phyloP scores from a whole-genome alignment of 2,329 filamentous ascomycete species.

The Sporothrix pallida region DNA sequence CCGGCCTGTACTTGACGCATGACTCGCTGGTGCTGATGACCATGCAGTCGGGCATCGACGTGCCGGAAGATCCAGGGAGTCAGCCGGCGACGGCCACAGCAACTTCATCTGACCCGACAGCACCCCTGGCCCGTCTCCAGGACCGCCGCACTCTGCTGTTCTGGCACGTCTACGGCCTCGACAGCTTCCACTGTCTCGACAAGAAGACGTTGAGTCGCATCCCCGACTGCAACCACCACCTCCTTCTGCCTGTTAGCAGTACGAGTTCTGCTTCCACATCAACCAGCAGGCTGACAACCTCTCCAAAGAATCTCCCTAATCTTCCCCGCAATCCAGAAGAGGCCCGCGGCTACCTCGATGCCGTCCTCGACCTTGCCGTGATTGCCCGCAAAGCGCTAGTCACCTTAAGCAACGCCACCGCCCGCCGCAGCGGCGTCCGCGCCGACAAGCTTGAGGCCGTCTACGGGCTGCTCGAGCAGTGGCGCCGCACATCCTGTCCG shows the following conservation, averaged over 20 bases:
- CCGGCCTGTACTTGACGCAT: slow-evolving; percentile 39
- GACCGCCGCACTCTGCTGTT: slow-evolving; percentile 38
- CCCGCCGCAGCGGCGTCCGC: slow-evolving; percentile 33
- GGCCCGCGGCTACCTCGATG: slow-evolving; percentile 39
- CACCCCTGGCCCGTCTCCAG: slow-evolving; percentile 27
- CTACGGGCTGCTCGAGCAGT: slow-evolving; percentile 31
- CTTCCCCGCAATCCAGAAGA: background rate
- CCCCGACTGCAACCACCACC: slow-evolving; percentile 32
- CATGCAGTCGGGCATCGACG: slow-evolving; percentile 34
- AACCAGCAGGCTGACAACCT: too few species aligned
- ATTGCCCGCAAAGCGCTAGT: slow-evolving; percentile 36
- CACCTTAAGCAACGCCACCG: slow-evolving; percentile 31
- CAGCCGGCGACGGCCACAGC: background rate
- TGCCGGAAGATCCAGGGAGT: background rate
- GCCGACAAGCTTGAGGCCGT: slow-evolving; percentile 27
- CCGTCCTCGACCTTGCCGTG: slow-evolving; percentile 38
- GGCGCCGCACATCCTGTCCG: slow-evolving; percentile 31
- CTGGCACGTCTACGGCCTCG: slow-evolving; percentile 40
- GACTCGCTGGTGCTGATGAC: slow-evolving; percentile 42
- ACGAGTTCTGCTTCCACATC: too few species aligned
- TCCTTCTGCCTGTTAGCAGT: slow-evolving; percentile 17
- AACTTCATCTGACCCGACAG: background rate
- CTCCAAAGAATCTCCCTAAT: background rate
- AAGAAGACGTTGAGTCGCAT: slow-evolving; percentile 37
- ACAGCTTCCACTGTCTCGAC: slow-evolving; percentile 39